Percentiles rank a stretch among this genome's conserved stretches.
Evolutionary conservation across 2,329 filamentous ascomycete genomes (phyloP).

Genomic region (Aspergillus sp.): DNA sequence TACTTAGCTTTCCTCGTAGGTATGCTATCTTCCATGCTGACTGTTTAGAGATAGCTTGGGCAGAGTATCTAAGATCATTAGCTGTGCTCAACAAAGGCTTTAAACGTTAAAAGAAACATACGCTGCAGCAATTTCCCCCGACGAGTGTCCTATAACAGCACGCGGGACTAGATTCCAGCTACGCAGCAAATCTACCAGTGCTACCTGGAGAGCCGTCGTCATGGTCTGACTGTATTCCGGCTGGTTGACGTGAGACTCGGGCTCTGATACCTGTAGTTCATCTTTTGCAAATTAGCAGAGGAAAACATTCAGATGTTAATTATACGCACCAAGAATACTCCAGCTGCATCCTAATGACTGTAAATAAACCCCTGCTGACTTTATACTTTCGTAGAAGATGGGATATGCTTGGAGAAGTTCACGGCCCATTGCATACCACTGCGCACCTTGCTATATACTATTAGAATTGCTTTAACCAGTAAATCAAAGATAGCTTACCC

Average conservation of each 20-base stretch:
- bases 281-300: conserved; percentile 11
- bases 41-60: not conserved
- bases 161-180: conserved; percentile 25
- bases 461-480: not conserved
- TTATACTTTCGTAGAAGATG: not conserved
- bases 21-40: conserved; percentile 2
- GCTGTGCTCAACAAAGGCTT: not conserved
- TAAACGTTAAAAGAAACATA: conserved; percentile 25
- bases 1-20: not conserved
- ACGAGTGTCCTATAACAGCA: conserved; percentile 31
- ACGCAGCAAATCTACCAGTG: conserved; percentile 29
- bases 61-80: not conserved
- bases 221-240: conserved; percentile 28
- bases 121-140: conserved; percentile 44
- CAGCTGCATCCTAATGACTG: not conserved
- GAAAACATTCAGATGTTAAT: not conserved
- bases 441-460: conserved; percentile 31
- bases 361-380: not conserved
- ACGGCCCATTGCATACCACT: conserved; percentile 36
- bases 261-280: conserved; percentile 18
- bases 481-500: not conserved
- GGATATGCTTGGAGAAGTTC: conserved; percentile 18
- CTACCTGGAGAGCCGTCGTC: conserved; percentile 30
- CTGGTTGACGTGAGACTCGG: conserved; percentile 19
- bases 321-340: not conserved